Base-by-base conservation (phyloP, 306 rosid species). In the Coriaria nepalensis region DNA sequence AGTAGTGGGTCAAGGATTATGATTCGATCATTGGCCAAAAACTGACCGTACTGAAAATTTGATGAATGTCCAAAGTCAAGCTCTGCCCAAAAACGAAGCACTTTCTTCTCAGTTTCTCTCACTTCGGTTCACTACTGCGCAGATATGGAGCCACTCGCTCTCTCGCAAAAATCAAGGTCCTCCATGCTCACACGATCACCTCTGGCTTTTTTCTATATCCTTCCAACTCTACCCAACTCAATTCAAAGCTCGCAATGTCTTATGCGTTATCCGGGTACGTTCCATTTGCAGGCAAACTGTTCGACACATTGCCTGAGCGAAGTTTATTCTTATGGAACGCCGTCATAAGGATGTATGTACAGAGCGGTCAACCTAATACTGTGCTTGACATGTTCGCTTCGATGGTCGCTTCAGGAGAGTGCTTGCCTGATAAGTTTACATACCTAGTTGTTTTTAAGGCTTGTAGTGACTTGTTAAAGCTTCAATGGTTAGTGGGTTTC, bases 361-460 rank as follows among this genome's bases (percentile, higher is more conserved):
- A 63, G 35, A 66, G 36, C 4, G 72, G 81, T 6, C 39, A 62
- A 13, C 75, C 83, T n/a, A 37, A 9, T 48, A 73, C 66, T 43
- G 81, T 86, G 2, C 78, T 83, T 2, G 32, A 37, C 37, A n/a
- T 88, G 74, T 88, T 83, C 58, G 45, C 45, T 43, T 56, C 73
- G 12, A 80, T 88, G 95, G 58, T 78, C 11, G 15, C 5, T 12
- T 62, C 37, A 0, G 78, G 83, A 33, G 50, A 38, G 50, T 39
- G 65, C 40, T 35, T 38, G 29, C 95, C 96, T 0, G 88, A 81
- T 54, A 62, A 62, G 12, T 83, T 69, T 54, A 78, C 96, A 0
- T 83, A 78, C 52, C 86, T 93, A 0, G 33, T 70, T 61, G 81
- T 69, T 35, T 59, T 81, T n/a, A 88, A 88, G 77, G 95, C 86